phyloP scores from a whole-genome alignment of 2,329 filamentous ascomycete species.

The Fusarium floridanum region DNA sequence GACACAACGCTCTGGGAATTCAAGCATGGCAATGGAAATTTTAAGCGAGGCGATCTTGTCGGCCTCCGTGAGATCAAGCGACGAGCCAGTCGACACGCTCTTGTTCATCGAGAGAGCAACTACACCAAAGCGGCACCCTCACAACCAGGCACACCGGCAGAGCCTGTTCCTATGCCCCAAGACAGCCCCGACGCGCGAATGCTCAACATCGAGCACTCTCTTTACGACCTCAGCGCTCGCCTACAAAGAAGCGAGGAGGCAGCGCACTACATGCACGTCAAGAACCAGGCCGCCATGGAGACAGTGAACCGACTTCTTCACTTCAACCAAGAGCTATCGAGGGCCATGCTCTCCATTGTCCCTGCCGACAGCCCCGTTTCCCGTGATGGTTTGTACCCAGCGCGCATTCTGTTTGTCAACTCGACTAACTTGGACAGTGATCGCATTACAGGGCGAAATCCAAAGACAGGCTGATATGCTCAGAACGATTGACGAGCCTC shows the following conservation, averaged over 20 bases:
- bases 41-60: slow-evolving; percentile 93
- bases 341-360: slow-evolving; percentile 78
- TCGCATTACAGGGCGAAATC: slow-evolving; percentile 69
- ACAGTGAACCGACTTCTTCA: slow-evolving; percentile 77
- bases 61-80: slow-evolving; percentile 96
- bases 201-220: slow-evolving; percentile 80
- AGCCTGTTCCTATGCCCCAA: slow-evolving; percentile 77
- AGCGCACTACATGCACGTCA: slow-evolving; percentile 81
- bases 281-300: slow-evolving; percentile 85
- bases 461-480: slow-evolving; percentile 71
- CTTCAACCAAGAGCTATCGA: slow-evolving; percentile 88
- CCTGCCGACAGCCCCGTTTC: slow-evolving; percentile 83
- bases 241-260: slow-evolving; percentile 87
- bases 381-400: slow-evolving; percentile 77
- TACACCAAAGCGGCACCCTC: slow-evolving; percentile 80
- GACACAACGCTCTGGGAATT: slow-evolving; percentile 98
- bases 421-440: slow-evolving; percentile 56
- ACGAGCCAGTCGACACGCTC: slow-evolving; percentile 89
- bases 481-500: slow-evolving; percentile 71
- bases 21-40: slow-evolving; percentile 96
- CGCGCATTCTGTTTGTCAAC: not conserved
- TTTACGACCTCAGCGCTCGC: slow-evolving; percentile 83
- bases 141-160: slow-evolving; percentile 86
- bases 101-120: slow-evolving; percentile 93
- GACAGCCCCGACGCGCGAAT: slow-evolving; percentile 84